These are phyloP conservation scores for Uronychia setigera DNA, from an alignment of 73 alveolate species.

Conservation along the genomic window DNA sequence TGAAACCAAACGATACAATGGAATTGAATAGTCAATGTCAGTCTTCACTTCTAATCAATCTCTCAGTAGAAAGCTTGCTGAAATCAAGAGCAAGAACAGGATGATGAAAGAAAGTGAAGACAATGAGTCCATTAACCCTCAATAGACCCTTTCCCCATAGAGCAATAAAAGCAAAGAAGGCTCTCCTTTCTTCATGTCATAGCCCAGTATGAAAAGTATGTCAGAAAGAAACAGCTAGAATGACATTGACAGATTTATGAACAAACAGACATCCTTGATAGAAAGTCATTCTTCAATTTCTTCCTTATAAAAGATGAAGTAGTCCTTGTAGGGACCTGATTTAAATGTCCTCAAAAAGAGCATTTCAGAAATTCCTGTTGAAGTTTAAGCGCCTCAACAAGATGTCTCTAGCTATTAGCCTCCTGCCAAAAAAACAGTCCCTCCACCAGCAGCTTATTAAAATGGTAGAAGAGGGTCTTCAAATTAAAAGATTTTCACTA, in stretches of 20 bases:
- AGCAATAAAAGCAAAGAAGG: not conserved
- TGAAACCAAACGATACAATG: not conserved
- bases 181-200: not conserved
- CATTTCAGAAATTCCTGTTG: too few relatives aligned
- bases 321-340: not conserved
- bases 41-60: not conserved
- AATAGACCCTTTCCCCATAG: not conserved
- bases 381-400: too few relatives aligned
- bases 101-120: too few relatives aligned
- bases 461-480: not conserved
- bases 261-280: not conserved
- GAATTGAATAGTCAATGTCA: not conserved
- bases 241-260: not conserved
- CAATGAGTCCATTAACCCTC: too few relatives aligned
- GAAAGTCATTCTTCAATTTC: not conserved
- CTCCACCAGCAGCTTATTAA: not conserved
- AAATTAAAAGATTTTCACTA: not conserved
- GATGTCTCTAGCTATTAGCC: not conserved
- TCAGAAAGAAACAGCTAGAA: not conserved
- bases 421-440: not conserved
- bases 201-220: not conserved
- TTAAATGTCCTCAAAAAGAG: not conserved
- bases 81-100: not conserved
- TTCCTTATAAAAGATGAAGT: not conserved
- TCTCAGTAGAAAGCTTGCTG: not conserved